Percentiles rank a stretch among this genome's conserved stretches.
Conservation (phyloP, 352 stramenopile species). For the Globisporangium megalacanthum region DNA sequence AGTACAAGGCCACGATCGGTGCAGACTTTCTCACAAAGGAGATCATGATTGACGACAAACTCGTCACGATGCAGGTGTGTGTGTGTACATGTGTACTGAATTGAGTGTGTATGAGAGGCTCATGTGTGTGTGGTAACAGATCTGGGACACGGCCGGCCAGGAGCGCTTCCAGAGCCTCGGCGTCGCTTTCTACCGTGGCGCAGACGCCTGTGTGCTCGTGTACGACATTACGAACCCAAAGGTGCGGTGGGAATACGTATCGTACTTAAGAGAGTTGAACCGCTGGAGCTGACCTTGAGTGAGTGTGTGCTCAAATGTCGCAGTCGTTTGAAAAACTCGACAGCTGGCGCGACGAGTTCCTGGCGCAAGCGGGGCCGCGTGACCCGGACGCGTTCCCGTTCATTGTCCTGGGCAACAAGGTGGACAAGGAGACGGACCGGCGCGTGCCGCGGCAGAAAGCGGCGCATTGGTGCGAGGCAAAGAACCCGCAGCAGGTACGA, state of each 20-base stretch:
- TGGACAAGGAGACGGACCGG: conserved; percentile 91
- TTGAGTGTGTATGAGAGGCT: too few relatives aligned
- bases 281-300: background rate
- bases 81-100: background rate
- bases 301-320: background rate
- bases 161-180: conserved; percentile 98
- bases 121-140: conserved; percentile 44
- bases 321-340: conserved; percentile 97
- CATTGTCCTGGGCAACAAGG: conserved; percentile 98
- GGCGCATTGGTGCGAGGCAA: conserved; percentile 91
- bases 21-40: conserved; percentile 99
- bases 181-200: conserved; percentile 97
- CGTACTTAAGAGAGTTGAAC: background rate
- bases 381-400: conserved; percentile 96
- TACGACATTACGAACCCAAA: conserved; percentile 99
- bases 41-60: conserved; percentile 93
- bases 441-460: conserved; percentile 87
- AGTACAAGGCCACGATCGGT: conserved; percentile 99
- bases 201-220: conserved; percentile 97
- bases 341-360: conserved; percentile 97
- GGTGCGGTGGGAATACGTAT: conserved; percentile 16
- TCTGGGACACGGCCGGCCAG: conserved; percentile 99
- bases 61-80: conserved; percentile 92
- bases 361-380: conserved; percentile 86
- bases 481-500: conserved; percentile 52